A percentile compares a stretch with the other conserved stretches of the same genome.
Evolutionary conservation across 768 basidiomycete genomes (phyloP).

Genomic region (Tremella mesenterica): DNA sequence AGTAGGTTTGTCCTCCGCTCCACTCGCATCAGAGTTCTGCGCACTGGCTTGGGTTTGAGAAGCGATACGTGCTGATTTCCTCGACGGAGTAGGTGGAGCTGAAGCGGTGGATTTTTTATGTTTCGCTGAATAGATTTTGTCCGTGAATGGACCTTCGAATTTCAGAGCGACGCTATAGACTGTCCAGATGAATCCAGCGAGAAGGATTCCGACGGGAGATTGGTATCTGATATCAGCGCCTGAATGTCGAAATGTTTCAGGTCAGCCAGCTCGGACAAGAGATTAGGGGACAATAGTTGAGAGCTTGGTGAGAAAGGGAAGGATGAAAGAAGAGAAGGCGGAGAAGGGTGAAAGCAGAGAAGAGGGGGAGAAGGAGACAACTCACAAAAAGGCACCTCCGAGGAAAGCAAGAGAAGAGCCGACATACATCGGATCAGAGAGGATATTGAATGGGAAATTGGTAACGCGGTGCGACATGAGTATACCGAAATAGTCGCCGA

Average conservation of each 20-base stretch:
- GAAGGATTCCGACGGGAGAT: conserved; percentile 69
- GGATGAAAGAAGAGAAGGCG: too few species aligned
- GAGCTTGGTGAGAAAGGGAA: too few species aligned
- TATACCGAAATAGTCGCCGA: conserved; percentile 50
- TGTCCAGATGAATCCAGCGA: conserved; percentile 72
- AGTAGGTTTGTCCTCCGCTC: neutral
- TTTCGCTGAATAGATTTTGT: conserved; percentile 47
- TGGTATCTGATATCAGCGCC: too few species aligned
- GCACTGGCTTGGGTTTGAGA: conserved; percentile 29
- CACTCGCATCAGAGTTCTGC: conserved; percentile 6
- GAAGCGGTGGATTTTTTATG: conserved; percentile 18
- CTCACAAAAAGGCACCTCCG: conserved; percentile 69
- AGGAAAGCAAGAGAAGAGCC: conserved; percentile 86
- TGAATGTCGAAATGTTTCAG: too few species aligned
- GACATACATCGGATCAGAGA: conserved; percentile 92
- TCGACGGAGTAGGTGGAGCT: conserved; percentile 11
- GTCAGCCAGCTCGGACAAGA: neutral
- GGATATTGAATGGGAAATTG: conserved; percentile 91
- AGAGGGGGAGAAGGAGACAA: too few species aligned
- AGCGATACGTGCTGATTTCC: conserved; percentile 10
- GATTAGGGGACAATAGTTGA: neutral
- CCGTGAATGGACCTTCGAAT: conserved; percentile 60
- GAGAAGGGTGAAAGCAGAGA: too few species aligned
- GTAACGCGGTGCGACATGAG: conserved; percentile 73
- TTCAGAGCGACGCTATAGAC: conserved; percentile 74